Evolutionary conservation across 805 yeast species (phyloP).

Genomic region (Zygotorulaspora danielsina): DNA sequence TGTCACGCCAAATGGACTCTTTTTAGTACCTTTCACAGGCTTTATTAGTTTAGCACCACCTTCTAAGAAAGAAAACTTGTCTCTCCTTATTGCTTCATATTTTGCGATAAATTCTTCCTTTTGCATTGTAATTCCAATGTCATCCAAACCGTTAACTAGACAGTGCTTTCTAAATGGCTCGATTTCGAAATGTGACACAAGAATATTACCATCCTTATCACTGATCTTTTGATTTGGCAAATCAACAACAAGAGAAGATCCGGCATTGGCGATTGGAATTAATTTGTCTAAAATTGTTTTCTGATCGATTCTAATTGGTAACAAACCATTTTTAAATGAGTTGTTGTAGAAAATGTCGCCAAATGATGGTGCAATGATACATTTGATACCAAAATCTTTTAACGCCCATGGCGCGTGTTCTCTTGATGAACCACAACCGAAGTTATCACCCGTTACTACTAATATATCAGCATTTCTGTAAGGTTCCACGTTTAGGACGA

Average conservation of each 20-base stretch:
- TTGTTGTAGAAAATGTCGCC: conserved; percentile 98
- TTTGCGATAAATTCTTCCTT: conserved; percentile 71
- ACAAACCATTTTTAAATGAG: conserved; percentile 91
- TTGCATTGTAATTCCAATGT: conserved; percentile 90
- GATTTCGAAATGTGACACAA: conserved; percentile 79
- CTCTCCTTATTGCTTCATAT: conserved; percentile 75
- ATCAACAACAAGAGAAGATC: conserved; percentile 68
- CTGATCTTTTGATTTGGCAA: conserved; percentile 79
- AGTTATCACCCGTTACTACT: conserved; percentile 92
- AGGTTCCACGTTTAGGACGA: conserved; percentile 80
- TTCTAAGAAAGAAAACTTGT: conserved; percentile 85
- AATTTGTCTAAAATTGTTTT: conserved; percentile 67
- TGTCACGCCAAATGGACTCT: conserved; percentile 58
- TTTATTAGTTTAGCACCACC: conserved; percentile 69
- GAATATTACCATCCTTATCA: conserved; percentile 62
- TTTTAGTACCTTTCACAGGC: conserved; percentile 67
- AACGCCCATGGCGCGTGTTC: conserved; percentile 99
- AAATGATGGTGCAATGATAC: conserved; percentile 95
- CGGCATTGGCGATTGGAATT: conserved; percentile 74
- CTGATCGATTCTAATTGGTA: conserved; percentile 88
- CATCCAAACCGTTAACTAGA: conserved; percentile 90
- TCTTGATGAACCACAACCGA: conserved; percentile 98
- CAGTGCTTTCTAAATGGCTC: conserved; percentile 94
- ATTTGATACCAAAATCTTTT: conserved; percentile 93
- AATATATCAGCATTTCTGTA: conserved; percentile 75